Base-by-base conservation (phyloP, 2,329 filamentous ascomycete genomes). In the Colletotrichum orbiculare region DNA sequence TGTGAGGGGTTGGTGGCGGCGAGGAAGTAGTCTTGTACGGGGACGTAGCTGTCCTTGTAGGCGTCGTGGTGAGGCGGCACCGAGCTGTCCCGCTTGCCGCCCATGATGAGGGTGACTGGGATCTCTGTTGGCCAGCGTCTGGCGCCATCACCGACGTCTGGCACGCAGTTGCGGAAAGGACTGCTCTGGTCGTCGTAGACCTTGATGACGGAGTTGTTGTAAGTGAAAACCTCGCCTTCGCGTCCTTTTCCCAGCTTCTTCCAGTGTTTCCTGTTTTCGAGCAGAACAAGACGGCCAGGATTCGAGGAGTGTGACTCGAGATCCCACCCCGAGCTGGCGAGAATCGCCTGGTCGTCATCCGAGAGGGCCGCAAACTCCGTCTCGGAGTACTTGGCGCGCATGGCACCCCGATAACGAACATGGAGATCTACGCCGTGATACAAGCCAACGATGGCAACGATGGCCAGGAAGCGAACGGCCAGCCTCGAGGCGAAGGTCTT, bases 121-220 rank as follows among this genome's bases (percentile, higher is more conserved):
- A 76, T 75, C 64, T 77, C 75, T 8, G 73, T 72, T 4, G 75
- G 75, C 74, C 75, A 76, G 48, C 70, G 70, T 10, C 68, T 48
- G 2, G 37, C 48, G 2, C 50, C 35, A 6, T 34, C 47, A 8
- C 53, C 59, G 0, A 53, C 13, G 2, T 52, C 67, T 0, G 70
- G 69, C 10, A 77, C 56, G 55, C 75, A 77, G 64, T 77, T 76
- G 45, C 75, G 69, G 52, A 76, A 70, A 8, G 75, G 75, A 12
- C 69, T 72, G 25, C 66, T 68, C 2, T 42, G 41, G 17, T 69
- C 59, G 34, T 70, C 68, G 64, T 73, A 77, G 15, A 72, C 68
- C 56, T 77, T 77, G 53, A 77, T 71, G 46, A 75, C 73, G 3
- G 71, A 69, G 50, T 65, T 54, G 41, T 71, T 69, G 62, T 73